Conservation (phyloP, 164 flowering plant genomes). For the Tetrastigma voinierianum region DNA sequence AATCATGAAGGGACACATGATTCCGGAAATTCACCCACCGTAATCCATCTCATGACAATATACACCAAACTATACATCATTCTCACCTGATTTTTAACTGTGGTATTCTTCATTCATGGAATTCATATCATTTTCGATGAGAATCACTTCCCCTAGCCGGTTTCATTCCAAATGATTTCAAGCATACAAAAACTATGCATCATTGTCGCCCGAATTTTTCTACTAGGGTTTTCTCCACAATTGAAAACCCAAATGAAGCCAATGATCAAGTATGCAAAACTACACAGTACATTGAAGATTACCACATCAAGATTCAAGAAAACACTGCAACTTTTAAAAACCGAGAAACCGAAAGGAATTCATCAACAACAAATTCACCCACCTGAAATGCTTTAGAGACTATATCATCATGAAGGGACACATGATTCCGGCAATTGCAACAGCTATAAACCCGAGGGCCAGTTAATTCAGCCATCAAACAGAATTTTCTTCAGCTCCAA, state of each 20-base stretch:
- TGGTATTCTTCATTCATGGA: not conserved
- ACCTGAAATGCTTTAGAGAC: conserved; percentile 82
- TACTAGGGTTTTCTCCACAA: no score
- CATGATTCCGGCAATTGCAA: conserved; percentile 68
- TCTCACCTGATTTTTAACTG: no score
- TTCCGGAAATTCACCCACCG: conserved; percentile 75
- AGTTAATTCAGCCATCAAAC: conserved; percentile 53
- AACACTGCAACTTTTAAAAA: not conserved
- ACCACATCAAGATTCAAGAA: not conserved
- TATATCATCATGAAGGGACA: conserved; percentile 69
- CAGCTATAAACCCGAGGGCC: conserved; percentile 75
- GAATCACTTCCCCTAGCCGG: not conserved
- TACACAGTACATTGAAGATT: not conserved
- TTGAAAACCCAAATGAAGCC: not conserved
- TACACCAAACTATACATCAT: no score
- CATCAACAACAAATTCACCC: conserved; percentile 5
- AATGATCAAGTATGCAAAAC: not conserved
- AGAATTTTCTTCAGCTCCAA: conserved; percentile 4
- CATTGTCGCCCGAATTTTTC: no score
- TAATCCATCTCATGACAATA: no score
- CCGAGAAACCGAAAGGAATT: not conserved
- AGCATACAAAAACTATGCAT: no score
- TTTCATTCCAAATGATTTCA: not conserved
- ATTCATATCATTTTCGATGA: not conserved
- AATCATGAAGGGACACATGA: conserved; percentile 72